phyloP scores from a whole-genome alignment of 306 rosid genomes.

The Dalbergia cultrata region DNA sequence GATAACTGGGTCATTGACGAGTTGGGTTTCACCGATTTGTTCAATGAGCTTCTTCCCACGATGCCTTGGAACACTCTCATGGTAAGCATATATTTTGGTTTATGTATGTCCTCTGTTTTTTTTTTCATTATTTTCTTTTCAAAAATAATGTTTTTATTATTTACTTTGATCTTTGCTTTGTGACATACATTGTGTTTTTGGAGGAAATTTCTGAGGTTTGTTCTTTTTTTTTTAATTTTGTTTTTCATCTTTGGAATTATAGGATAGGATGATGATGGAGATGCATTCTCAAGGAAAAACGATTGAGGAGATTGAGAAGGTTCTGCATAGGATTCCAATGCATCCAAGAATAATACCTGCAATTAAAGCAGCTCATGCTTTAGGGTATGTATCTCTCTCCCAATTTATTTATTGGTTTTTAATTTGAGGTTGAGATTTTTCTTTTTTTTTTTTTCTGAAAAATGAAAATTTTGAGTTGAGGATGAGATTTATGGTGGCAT shows the following conservation, averaged over 20 bases:
- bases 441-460: neutral
- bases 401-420: neutral
- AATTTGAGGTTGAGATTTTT: neutral
- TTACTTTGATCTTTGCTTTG: neutral
- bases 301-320: constrained; percentile 58
- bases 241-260: neutral
- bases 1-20: constrained; percentile 86
- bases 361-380: constrained; percentile 66
- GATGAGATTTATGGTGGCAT: constrained; percentile 8
- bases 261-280: constrained; percentile 88
- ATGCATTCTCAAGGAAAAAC: constrained; percentile 66
- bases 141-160: too few relatives aligned
- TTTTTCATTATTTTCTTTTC: neutral
- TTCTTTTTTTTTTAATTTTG: neutral
- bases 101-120: neutral
- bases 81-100: constrained; percentile 46
- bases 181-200: neutral
- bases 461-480: neutral
- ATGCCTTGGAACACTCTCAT: constrained; percentile 94
- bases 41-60: constrained; percentile 72
- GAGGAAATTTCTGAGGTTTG: neutral
- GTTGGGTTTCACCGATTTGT: constrained; percentile 71
- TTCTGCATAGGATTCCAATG: constrained; percentile 63
- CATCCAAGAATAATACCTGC: constrained; percentile 70
- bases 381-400: constrained; percentile 51